Conservation (phyloP, 2,329 filamentous ascomycete genomes). For the Xylaria sp. region DNA sequence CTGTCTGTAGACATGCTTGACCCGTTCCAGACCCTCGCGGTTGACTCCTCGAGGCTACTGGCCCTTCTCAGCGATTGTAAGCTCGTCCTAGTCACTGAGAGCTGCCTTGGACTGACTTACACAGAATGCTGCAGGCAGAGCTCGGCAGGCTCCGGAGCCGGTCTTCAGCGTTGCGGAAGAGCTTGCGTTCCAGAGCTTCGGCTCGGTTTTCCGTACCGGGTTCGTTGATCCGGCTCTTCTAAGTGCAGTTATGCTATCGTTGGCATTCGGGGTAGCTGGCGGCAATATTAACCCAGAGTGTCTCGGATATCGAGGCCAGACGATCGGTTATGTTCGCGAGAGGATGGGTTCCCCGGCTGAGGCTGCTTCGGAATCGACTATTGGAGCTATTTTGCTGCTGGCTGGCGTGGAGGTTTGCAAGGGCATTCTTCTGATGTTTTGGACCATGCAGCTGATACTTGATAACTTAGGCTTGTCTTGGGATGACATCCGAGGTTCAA, state of each 20-base stretch:
- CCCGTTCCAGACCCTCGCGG: constrained; percentile 41
- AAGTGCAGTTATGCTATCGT: constrained; percentile 54
- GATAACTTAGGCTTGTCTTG: constrained; percentile 50
- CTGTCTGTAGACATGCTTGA: constrained; percentile 23
- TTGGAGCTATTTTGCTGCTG: constrained; percentile 55
- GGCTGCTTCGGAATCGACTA: constrained; percentile 50
- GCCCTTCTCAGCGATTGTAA: constrained; percentile 38
- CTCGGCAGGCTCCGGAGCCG: constrained; percentile 46
- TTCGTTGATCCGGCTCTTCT: constrained; percentile 51
- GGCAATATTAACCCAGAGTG: constrained; percentile 47
- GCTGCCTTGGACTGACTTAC: constrained; percentile 28
- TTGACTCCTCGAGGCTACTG: constrained; percentile 41
- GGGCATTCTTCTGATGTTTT: not conserved
- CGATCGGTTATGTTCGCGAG: constrained; percentile 48
- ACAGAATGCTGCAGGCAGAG: constrained; percentile 27
- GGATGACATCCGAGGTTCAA: constrained; percentile 51
- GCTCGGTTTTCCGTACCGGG: constrained; percentile 48
- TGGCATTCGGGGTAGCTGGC: constrained; percentile 47
- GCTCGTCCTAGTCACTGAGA: not conserved
- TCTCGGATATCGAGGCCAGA: constrained; percentile 50
- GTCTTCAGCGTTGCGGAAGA: constrained; percentile 52
- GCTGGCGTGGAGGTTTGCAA: constrained; percentile 54
- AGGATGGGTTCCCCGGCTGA: constrained; percentile 46
- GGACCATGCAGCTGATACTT: constrained; percentile 20
- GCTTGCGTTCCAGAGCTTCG: constrained; percentile 53